These are phyloP conservation scores for Cytospora paraplurivora DNA, from an alignment of 2,329 filamentous ascomycete species.

Conservation along the genomic window DNA sequence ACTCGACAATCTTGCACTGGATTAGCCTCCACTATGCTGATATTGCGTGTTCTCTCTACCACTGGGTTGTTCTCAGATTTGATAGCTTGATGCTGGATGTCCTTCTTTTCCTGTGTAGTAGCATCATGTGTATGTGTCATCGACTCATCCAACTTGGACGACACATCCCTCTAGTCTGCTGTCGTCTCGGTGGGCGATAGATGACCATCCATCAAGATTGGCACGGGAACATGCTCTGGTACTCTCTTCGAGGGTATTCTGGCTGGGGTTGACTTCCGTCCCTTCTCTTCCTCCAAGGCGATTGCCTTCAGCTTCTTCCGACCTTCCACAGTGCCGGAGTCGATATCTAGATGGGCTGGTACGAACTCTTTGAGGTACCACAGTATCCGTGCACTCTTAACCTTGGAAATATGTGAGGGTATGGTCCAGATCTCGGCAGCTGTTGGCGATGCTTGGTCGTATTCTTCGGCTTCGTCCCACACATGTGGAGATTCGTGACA, in stretches of 20 bases:
- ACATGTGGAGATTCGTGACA: not conserved
- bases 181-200: not conserved
- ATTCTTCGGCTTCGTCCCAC: not conserved
- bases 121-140: not conserved
- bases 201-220: not conserved
- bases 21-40: not conserved
- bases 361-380: conserved; percentile 3
- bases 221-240: not conserved
- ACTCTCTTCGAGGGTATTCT: not conserved
- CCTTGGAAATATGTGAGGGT: conserved; percentile 7
- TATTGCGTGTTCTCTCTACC: not conserved
- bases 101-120: not conserved
- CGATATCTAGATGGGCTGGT: not conserved
- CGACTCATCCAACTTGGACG: not conserved
- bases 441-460: not conserved
- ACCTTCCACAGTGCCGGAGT: not conserved
- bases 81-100: not conserved
- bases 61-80: not conserved
- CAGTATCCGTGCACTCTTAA: conserved; percentile 4
- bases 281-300: not conserved
- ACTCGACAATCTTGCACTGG: not conserved
- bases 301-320: conserved; percentile 1
- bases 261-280: not conserved
- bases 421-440: conserved; percentile 3
- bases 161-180: not conserved